phyloP scores from a whole-genome alignment of 1,284 basidiomycete genomes.

The Irpex rosettiformis region DNA sequence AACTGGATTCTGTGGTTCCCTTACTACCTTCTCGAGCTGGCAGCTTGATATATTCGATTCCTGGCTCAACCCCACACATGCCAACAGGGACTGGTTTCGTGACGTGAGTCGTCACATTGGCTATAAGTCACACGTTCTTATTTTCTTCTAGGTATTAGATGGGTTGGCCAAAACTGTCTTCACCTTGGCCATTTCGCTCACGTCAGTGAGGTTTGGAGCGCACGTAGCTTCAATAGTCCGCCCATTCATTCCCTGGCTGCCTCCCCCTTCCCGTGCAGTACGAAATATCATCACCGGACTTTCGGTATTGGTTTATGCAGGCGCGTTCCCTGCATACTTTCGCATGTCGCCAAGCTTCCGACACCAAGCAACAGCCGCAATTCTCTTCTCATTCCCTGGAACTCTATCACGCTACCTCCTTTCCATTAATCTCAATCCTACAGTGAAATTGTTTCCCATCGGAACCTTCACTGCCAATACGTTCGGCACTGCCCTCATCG shows the following conservation, averaged over 20 bases:
- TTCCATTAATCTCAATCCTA: slow-evolving; percentile 70
- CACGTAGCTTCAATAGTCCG: slow-evolving; percentile 44
- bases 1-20: slow-evolving; percentile 93
- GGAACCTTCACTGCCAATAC: slow-evolving; percentile 89
- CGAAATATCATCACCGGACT: slow-evolving; percentile 46
- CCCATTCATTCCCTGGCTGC: slow-evolving; percentile 34
- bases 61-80: slow-evolving; percentile 71
- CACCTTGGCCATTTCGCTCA: slow-evolving; percentile 72
- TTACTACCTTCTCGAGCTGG: slow-evolving; percentile 98
- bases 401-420: slow-evolving; percentile 83
- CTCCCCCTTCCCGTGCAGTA: slow-evolving; percentile 26
- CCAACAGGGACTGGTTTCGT: slow-evolving; percentile 65
- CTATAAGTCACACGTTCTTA: slow-evolving; percentile 10
- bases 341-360: slow-evolving; percentile 68
- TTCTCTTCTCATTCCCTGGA: slow-evolving; percentile 89
- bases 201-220: slow-evolving; percentile 58
- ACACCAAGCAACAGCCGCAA: slow-evolving; percentile 80
- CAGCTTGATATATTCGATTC: slow-evolving; percentile 86
- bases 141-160: slow-evolving; percentile 66
- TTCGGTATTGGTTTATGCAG: slow-evolving; percentile 57
- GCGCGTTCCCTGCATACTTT: slow-evolving; percentile 78
- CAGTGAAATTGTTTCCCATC: slow-evolving; percentile 64
- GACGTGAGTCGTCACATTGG: slow-evolving; percentile 54
- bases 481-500: slow-evolving; percentile 77
- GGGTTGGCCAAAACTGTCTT: slow-evolving; percentile 81